Evolutionary conservation across 768 basidiomycete genomes (phyloP).

Genomic region (Macrolepiota dolichaula): DNA sequence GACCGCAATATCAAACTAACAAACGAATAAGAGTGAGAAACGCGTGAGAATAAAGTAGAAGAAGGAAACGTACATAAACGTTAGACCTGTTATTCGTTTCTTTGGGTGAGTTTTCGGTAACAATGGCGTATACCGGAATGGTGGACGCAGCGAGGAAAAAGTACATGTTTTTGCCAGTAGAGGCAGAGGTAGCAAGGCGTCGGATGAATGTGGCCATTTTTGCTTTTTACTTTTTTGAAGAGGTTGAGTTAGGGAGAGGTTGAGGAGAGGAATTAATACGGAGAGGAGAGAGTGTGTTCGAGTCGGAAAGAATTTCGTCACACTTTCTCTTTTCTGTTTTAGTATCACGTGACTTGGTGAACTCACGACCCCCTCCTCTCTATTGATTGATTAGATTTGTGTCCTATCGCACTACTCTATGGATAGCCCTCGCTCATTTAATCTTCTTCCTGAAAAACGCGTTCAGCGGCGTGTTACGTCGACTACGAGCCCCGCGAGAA

Average conservation of each 20-base stretch:
- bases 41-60: neutral
- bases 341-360: too few species aligned
- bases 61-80: slow-evolving; percentile 2
- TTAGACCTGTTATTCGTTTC: slow-evolving; percentile 8
- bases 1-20: slow-evolving; percentile 65
- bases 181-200: slow-evolving; percentile 47
- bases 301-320: too few species aligned
- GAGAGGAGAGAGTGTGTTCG: too few species aligned
- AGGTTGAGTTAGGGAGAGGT: neutral
- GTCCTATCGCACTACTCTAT: too few species aligned
- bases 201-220: slow-evolving; percentile 50
- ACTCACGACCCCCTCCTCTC: too few species aligned
- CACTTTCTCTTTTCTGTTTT: too few species aligned
- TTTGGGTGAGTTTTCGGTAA: slow-evolving; percentile 18
- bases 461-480: too few species aligned
- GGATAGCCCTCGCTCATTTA: too few species aligned
- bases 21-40: neutral
- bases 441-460: too few species aligned
- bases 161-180: slow-evolving; percentile 34
- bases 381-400: too few species aligned
- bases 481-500: too few species aligned
- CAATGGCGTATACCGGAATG: slow-evolving; percentile 25
- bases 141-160: slow-evolving; percentile 28
- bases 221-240: neutral
- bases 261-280: too few species aligned